phyloP scores from a whole-genome alignment of 495 filamentous ascomycete genomes.

The Penicillium goetzii region DNA sequence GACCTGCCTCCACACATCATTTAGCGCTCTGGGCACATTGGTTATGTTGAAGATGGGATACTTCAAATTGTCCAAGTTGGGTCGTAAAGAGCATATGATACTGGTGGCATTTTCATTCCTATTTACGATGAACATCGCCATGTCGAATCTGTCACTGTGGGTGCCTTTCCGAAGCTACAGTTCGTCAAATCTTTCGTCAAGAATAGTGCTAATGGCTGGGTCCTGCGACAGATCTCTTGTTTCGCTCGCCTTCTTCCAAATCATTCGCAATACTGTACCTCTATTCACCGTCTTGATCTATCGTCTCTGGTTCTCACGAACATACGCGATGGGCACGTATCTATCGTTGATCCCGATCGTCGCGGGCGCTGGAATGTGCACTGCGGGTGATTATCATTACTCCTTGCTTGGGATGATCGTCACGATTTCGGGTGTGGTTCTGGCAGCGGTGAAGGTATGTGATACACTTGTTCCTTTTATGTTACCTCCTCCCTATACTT shows the following conservation, averaged over 20 bases:
- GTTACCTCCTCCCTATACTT: not conserved
- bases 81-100: constrained; percentile 19
- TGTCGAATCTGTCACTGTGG: constrained; percentile 26
- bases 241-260: constrained; percentile 26
- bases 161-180: not conserved
- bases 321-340: constrained; percentile 20
- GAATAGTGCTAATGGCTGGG: not conserved
- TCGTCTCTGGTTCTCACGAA: constrained; percentile 21
- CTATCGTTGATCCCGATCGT: constrained; percentile 23
- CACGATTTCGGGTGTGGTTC: constrained; percentile 19
- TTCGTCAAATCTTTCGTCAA: not conserved
- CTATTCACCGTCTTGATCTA: constrained; percentile 27
- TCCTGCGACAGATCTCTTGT: constrained; percentile 18
- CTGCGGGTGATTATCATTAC: constrained; percentile 25
- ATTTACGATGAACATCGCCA: constrained; percentile 26
- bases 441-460: constrained; percentile 25
- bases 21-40: constrained; percentile 20
- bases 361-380: constrained; percentile 24
- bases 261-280: constrained; percentile 26
- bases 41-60: constrained; percentile 21
- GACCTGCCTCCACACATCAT: constrained; percentile 23
- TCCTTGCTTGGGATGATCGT: constrained; percentile 16
- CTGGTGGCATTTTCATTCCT: constrained; percentile 24
- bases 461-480: not conserved
- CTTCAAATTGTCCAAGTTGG: constrained; percentile 21